These are phyloP conservation scores for Lachancea mirantina DNA, from an alignment of 805 yeast species.

Conservation along the genomic window DNA sequence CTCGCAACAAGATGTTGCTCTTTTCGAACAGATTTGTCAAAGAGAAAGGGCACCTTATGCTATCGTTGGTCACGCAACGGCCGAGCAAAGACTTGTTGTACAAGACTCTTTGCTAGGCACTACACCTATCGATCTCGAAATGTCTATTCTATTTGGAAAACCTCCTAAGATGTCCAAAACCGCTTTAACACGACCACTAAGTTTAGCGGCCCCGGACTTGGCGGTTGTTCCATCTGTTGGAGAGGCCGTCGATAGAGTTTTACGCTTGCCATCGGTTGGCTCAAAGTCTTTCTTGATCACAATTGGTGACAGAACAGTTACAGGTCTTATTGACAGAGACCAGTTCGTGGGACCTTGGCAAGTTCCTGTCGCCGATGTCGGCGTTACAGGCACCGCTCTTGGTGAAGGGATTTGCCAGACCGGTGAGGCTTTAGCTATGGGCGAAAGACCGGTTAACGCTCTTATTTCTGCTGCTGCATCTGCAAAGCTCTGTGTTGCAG, in stretches of 20 bases:
- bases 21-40: slow-evolving; percentile 72
- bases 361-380: slow-evolving; percentile 97
- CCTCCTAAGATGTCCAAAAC: slow-evolving; percentile 90
- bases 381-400: slow-evolving; percentile 86
- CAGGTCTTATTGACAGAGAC: slow-evolving; percentile 94
- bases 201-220: slow-evolving; percentile 35
- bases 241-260: slow-evolving; percentile 74
- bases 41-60: slow-evolving; percentile 97
- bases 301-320: slow-evolving; percentile 97
- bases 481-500: slow-evolving; percentile 94
- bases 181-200: slow-evolving; percentile 56
- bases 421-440: slow-evolving; percentile 98
- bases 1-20: slow-evolving; percentile 62
- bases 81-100: slow-evolving; percentile 73
- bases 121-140: slow-evolving; percentile 91
- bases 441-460: slow-evolving; percentile 90
- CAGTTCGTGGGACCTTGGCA: slow-evolving; percentile 99
- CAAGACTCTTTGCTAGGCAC: slow-evolving; percentile 70
- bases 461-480: slow-evolving; percentile 83
- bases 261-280: slow-evolving; percentile 88
- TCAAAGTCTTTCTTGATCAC: slow-evolving; percentile 91
- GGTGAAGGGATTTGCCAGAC: slow-evolving; percentile 63
- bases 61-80: slow-evolving; percentile 90
- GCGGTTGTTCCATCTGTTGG: slow-evolving; percentile 34
- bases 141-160: slow-evolving; percentile 92